These are phyloP conservation scores for Amylostereum chailletii DNA, from an alignment of 1,284 basidiomycete species.

Conservation along the genomic window DNA sequence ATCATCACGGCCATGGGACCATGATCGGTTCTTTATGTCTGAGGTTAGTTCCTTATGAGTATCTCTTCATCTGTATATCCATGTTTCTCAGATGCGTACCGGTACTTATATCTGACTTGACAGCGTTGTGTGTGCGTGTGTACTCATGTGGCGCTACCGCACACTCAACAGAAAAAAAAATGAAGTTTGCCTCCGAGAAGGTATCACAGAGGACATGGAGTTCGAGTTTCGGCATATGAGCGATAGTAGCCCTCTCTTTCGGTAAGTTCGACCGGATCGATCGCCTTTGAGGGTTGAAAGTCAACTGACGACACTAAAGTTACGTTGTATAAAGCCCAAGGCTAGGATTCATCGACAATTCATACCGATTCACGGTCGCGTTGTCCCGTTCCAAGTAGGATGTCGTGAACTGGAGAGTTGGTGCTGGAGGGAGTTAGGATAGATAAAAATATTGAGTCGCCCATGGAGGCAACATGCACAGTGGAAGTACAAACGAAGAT, in stretches of 20 bases:
- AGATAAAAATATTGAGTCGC: too few species aligned
- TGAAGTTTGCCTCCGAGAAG: slow-evolving; percentile 25
- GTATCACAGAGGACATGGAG: slow-evolving; percentile 25
- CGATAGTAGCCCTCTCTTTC: slow-evolving; percentile 41
- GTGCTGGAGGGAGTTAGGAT: too few species aligned
- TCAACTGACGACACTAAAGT: background rate
- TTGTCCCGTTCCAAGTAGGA: too few species aligned
- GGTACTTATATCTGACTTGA: background rate
- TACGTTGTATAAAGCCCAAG: background rate
- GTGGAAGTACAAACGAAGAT: too few species aligned
- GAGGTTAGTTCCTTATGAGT: slow-evolving; percentile 20
- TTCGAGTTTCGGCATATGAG: slow-evolving; percentile 33
- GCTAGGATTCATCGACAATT: background rate
- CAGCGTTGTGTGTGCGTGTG: slow-evolving; percentile 16
- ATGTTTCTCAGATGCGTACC: background rate
- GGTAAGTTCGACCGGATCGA: slow-evolving; percentile 21
- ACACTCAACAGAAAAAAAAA: slow-evolving; percentile 32
- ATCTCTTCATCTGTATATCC: background rate
- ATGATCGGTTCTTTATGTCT: slow-evolving; percentile 37
- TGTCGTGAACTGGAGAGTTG: too few species aligned
- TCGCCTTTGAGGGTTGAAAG: background rate
- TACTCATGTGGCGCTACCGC: slow-evolving; percentile 32
- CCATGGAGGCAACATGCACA: too few species aligned
- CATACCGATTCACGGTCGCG: too few species aligned
- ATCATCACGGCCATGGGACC: slow-evolving; percentile 39